Base-by-base conservation (phyloP, 805 yeast species). In the Myxozyma kluyveri region DNA sequence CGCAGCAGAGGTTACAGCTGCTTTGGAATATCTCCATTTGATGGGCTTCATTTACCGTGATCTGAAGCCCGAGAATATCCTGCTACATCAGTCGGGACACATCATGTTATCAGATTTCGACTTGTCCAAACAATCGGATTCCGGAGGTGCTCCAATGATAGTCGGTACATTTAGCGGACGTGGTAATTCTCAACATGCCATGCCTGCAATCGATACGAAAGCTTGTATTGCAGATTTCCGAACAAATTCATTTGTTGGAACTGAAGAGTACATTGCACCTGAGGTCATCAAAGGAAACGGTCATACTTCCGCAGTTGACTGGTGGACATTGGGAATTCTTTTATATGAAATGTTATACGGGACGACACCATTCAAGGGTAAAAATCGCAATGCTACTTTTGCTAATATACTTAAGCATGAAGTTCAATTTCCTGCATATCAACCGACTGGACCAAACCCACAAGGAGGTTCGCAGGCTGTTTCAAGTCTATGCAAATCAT, bases 241-340 rank as follows among this genome's bases (percentile, higher is more conserved):
- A 63, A 93, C 99, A 1, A 95, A 93, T 68, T 90, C 98, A 0
- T 93, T 93, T 74, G 99, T 93, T 32, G 99, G 99, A 1, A 93
- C 99, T 0, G 99, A 93, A 66, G 99, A 93, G 67, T 93, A 93
- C 68, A 89, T 93, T 63, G 98, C 99, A 0, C 99, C 99, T 0
- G 99, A 93, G 65, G 99, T 93, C 3, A 93, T 93, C 49, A 75
- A 93, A 67, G 98, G 98, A 1, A 87, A 90, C 62, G 99, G 99
- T 1, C 99, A 93, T 64, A 91, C 98, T 0, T 84, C 91, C 5
- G 96, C 98, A 0, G 99, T 93, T 17, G 99, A 93, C 69, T 93
- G 99, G 99, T 93, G 99, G 99, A 93, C 99, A 0, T 73, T 93
- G 59, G 99, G 99, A 2, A 89, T 93, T 19, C 76, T 93, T 63